Evolutionary conservation across 169 alveolate genomes (phyloP), one percentile per base, ranked within the genome.

Genomic region (Ichthyophthirius multifiliis): DNA sequence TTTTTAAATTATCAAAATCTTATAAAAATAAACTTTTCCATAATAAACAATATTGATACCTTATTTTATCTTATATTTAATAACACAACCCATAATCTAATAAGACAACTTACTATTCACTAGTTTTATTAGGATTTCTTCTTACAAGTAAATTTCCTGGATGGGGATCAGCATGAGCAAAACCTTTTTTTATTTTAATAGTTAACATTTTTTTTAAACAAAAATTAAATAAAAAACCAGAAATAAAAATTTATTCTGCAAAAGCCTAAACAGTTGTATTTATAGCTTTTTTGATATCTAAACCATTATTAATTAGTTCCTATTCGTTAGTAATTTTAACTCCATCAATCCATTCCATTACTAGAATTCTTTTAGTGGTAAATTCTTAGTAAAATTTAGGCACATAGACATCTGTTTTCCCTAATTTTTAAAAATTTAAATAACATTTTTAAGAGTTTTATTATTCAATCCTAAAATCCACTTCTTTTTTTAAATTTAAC

Each of bases 91-190:
- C 97, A 73, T 88, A 95, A 82, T 94, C 97, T 16, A 94, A 55
- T 6, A 94, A 30, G 1, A 90, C 95, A 4, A 91, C 46, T 67
- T 84, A 78, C 32, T 78, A 31, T 64, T 75, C 27, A 37, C 75
- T 47, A 16, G 31, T 55, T 18, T 65, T 45, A 16, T 35, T 41
- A n/a, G 71, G 67, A 27, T 67, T 83, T 43, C 62, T 73, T 65
- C 95, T 45, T 0, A 90, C 87, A 31, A 91, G 74, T 15, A 94
- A 37, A 47, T 94, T 94, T 1, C 97, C 97, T 41, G 96, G 96
- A 76, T 94, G 97, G 13, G 97, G 97, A 46, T 94, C 97, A 35
- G 94, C 85, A 82, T 94, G 97, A 0, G 92, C 93, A 18, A 67
- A 67, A 7, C 77, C n/a, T n/a, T n/a, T n/a, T n/a, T n/a, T n/a